Conservation (phyloP, 2,329 filamentous ascomycete genomes). For the Sporothrix globosa region DNA sequence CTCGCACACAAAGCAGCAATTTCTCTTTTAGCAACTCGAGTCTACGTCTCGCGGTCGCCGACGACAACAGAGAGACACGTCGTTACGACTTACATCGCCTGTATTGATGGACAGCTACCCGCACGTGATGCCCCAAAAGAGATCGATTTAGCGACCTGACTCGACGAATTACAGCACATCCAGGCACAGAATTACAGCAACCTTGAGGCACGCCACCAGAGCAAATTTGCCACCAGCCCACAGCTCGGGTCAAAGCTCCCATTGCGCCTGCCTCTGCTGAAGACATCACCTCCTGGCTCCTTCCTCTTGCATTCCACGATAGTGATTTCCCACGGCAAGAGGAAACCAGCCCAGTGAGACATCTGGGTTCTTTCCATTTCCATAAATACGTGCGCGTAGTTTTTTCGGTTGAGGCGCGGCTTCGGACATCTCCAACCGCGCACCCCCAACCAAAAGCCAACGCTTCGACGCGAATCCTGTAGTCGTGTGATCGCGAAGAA, state of each 20-base stretch:
- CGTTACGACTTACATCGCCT: too few relatives aligned
- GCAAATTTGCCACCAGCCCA: conserved; percentile 21
- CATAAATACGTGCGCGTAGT: conserved; percentile 20
- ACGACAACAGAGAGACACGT: not conserved
- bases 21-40: not conserved
- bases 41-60: not conserved
- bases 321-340: conserved; percentile 11
- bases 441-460: not conserved
- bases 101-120: not conserved
- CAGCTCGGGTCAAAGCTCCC: conserved; percentile 10
- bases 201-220: not conserved
- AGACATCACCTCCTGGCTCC: conserved; percentile 4
- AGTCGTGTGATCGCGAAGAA: conserved; percentile 24
- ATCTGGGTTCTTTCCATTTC: not conserved
- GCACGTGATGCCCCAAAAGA: conserved; percentile 10
- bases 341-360: not conserved
- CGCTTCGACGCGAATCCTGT: conserved; percentile 16
- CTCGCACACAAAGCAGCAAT: not conserved
- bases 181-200: not conserved
- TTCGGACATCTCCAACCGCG: conserved; percentile 8
- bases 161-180: not conserved
- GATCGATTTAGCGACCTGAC: too few relatives aligned
- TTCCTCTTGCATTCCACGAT: conserved; percentile 12
- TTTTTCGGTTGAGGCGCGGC: not conserved
- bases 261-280: not conserved